Evolutionary conservation across 768 basidiomycete species (phyloP).

Genomic region (Pulveroboletus sp.): DNA sequence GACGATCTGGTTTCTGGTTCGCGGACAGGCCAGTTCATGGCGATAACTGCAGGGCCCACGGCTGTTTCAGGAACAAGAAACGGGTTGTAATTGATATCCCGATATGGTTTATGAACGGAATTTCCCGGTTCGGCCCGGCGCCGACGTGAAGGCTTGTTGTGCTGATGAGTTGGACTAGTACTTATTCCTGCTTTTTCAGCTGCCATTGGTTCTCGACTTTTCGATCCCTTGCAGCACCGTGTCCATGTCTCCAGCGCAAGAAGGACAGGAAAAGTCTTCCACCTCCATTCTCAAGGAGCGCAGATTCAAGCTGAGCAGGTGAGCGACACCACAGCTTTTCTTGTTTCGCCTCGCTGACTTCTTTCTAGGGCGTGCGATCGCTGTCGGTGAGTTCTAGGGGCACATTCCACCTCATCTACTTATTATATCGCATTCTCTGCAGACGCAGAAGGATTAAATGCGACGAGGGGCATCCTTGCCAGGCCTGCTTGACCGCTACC

Average conservation of each 20-base stretch:
- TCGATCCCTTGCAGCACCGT: conserved; percentile 6
- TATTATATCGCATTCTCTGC: background rate
- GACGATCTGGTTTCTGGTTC: conserved; percentile 18
- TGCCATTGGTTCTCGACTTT: conserved; percentile 2
- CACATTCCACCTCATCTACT: background rate
- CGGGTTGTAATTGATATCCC: conserved; percentile 19
- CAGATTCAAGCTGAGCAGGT: conserved; percentile 88
- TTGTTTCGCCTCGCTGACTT: conserved; percentile 5
- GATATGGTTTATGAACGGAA: conserved; percentile 26
- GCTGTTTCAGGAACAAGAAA: conserved; percentile 24
- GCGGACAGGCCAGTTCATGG: conserved; percentile 11
- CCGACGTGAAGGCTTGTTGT: conserved; percentile 1
- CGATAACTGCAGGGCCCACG: conserved; percentile 8
- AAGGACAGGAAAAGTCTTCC: conserved; percentile 43
- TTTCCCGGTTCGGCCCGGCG: conserved; percentile 28
- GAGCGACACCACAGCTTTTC: conserved; percentile 17
- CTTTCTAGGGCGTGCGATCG: conserved; percentile 80
- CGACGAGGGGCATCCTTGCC: conserved; percentile 87
- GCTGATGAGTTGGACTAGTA: conserved; percentile 17
- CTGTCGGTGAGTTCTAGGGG: conserved; percentile 63
- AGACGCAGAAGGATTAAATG: conserved; percentile 85
- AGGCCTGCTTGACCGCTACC: conserved; percentile 80
- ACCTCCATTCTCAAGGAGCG: conserved; percentile 69
- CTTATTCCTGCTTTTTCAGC: conserved; percentile 25
- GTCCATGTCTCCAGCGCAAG: conserved; percentile 31